Percentiles rank a stretch among this genome's conserved stretches.
Evolutionary conservation across 805 yeast species (phyloP).

Genomic region (Cyberlindnera veronae): DNA sequence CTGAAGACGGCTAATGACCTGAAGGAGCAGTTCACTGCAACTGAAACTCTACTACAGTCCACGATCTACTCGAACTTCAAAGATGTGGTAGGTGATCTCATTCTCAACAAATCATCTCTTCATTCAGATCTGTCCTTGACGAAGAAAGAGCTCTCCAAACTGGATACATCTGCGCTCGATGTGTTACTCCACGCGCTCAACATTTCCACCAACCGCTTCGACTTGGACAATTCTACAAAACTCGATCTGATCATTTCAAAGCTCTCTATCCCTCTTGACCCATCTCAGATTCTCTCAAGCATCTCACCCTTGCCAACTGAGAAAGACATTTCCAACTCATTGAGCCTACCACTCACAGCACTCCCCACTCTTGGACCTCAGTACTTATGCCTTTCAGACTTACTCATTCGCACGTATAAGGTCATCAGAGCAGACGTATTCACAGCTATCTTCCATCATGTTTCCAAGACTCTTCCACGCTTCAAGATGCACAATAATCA

Average conservation of each 20-base stretch:
- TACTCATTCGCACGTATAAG: conserved; percentile 8
- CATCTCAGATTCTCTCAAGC: conserved; percentile 1
- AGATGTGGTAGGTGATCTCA: conserved; percentile 16
- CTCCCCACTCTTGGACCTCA: conserved; percentile 4
- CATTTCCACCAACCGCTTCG: background rate
- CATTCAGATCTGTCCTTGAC: background rate
- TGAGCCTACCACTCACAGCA: background rate
- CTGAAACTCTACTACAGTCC: conserved; percentile 25
- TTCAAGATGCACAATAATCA: conserved; percentile 12
- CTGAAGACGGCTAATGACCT: conserved; percentile 17
- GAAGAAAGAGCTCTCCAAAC: background rate
- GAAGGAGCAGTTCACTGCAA: conserved; percentile 8
- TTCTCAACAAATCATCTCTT: conserved; percentile 1
- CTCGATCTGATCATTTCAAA: background rate
- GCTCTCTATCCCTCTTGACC: background rate
- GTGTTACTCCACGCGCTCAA: background rate
- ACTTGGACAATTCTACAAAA: background rate
- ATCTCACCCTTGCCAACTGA: background rate
- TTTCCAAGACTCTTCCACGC: conserved; percentile 11
- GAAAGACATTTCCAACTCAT: background rate
- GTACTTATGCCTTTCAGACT: conserved; percentile 14
- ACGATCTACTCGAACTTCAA: conserved; percentile 20
- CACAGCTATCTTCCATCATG: conserved; percentile 9
- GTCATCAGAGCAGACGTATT: conserved; percentile 3
- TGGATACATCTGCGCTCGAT: background rate